These are phyloP conservation scores for Blepharisma japonicum DNA, from an alignment of 73 alveolate genomes.

Conservation along the genomic window DNA sequence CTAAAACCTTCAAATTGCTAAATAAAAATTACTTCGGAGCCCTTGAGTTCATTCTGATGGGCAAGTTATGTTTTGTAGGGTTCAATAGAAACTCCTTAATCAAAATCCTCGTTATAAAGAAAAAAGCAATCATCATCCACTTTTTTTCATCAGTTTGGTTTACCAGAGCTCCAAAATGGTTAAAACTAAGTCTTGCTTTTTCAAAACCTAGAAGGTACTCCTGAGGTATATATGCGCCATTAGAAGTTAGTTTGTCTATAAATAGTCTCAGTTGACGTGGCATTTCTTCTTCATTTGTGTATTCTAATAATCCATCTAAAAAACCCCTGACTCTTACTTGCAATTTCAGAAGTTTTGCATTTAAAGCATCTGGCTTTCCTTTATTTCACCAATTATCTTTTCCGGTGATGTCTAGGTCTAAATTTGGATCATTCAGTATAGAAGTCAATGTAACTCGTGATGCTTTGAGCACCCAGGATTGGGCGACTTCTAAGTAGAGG, in stretches of 20 bases:
- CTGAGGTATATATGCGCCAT: constrained; percentile 38
- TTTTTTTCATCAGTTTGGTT: constrained; percentile 7
- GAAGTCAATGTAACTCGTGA: background rate
- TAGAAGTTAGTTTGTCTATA: background rate
- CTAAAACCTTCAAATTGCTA: constrained; percentile 16
- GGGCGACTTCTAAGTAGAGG: background rate
- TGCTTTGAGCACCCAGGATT: background rate
- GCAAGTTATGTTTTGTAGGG: constrained; percentile 16
- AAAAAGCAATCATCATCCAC: constrained; percentile 36
- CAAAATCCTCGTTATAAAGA: constrained; percentile 35
- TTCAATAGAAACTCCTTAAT: constrained; percentile 25
- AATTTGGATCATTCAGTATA: constrained; percentile 27
- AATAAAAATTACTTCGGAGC: background rate
- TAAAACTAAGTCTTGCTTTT: constrained; percentile 23
- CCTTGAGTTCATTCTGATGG: background rate
- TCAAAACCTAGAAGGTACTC: constrained; percentile 28
- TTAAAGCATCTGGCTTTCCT: constrained; percentile 23
- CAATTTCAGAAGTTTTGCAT: constrained; percentile 31
- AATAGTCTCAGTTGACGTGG: constrained; percentile 30
- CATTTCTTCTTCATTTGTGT: constrained; percentile 27
- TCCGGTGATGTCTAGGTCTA: constrained; percentile 32
- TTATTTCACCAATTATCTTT: constrained; percentile 22
- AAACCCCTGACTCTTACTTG: constrained; percentile 47
- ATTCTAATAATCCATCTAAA: constrained; percentile 27
- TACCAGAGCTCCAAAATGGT: constrained; percentile 32